Evolutionary conservation across 305 asterid species (phyloP).

Genomic region (Coffea humblotiana): DNA sequence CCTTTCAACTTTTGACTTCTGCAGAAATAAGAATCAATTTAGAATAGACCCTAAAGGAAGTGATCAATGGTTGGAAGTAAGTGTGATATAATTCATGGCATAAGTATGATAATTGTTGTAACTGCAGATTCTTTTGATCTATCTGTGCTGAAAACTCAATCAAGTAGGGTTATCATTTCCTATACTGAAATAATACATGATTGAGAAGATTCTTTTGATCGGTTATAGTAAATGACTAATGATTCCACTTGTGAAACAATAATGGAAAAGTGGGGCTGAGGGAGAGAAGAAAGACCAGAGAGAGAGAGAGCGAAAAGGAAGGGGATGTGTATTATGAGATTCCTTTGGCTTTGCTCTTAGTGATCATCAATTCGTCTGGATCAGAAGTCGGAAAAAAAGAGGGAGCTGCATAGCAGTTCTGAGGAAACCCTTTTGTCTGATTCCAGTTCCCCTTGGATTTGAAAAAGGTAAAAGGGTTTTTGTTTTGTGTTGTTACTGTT

Average conservation of each 20-base stretch:
- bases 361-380: neutral
- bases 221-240: conserved; percentile 49
- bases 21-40: too few species aligned
- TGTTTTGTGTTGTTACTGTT: conserved; percentile 4
- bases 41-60: too few species aligned
- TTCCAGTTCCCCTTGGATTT: conserved; percentile 14
- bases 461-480: conserved; percentile 1
- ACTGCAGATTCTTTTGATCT: too few species aligned
- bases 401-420: neutral
- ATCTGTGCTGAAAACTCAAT: neutral
- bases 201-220: conserved; percentile 36
- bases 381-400: neutral
- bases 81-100: too few species aligned
- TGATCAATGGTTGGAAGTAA: too few species aligned
- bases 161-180: conserved; percentile 14
- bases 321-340: conserved; percentile 29
- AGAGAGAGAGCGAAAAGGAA: conserved; percentile 8
- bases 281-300: neutral
- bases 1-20: too few species aligned
- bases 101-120: too few species aligned
- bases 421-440: conserved; percentile 31
- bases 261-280: conserved; percentile 40
- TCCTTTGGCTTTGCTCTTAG: conserved; percentile 19
- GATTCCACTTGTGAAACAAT: conserved; percentile 47
- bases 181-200: neutral